A percentile compares a stretch with the other conserved stretches of the same genome.
Conservation (phyloP, 257 asterid genomes). For the Ajuga chamaepitys region DNA sequence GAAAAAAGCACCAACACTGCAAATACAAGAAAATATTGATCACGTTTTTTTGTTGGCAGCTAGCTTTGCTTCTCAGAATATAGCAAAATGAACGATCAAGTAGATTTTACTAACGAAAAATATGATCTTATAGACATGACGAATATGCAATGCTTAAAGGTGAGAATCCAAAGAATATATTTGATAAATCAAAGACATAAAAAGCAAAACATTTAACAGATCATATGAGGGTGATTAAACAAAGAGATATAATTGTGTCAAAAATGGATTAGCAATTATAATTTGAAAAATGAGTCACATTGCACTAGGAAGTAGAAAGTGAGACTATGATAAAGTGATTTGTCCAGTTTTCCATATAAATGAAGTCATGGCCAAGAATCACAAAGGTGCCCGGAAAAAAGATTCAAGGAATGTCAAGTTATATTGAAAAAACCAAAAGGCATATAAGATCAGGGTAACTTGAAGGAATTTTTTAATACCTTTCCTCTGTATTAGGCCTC, state of each 20-base stretch:
- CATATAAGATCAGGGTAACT: slow-evolving; percentile 8
- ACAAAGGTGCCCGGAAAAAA: not conserved
- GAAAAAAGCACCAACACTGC: slow-evolving; percentile 87
- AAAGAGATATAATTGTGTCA: not conserved
- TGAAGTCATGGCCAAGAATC: not conserved
- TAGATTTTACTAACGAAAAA: not conserved
- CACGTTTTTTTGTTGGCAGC: slow-evolving; percentile 10
- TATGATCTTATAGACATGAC: not conserved
- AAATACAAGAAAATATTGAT: slow-evolving; percentile 24
- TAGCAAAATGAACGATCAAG: not conserved
- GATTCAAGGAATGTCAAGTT: slow-evolving; percentile 1
- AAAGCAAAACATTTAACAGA: too few relatives aligned
- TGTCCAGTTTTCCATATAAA: not conserved
- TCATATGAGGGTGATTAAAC: not conserved
- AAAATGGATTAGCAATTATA: not conserved
- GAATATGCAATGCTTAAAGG: not conserved
- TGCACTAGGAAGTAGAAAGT: not conserved
- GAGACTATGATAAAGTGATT: not conserved
- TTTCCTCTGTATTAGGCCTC: slow-evolving; percentile 42
- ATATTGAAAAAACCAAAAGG: not conserved
- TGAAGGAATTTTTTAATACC: slow-evolving; percentile 32
- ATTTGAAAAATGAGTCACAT: not conserved
- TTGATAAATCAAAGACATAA: not conserved
- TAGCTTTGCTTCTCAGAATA: not conserved
- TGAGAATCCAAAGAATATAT: not conserved